Conservation (phyloP, 2,329 filamentous ascomycete genomes). For the Lecanosticta acicola region DNA sequence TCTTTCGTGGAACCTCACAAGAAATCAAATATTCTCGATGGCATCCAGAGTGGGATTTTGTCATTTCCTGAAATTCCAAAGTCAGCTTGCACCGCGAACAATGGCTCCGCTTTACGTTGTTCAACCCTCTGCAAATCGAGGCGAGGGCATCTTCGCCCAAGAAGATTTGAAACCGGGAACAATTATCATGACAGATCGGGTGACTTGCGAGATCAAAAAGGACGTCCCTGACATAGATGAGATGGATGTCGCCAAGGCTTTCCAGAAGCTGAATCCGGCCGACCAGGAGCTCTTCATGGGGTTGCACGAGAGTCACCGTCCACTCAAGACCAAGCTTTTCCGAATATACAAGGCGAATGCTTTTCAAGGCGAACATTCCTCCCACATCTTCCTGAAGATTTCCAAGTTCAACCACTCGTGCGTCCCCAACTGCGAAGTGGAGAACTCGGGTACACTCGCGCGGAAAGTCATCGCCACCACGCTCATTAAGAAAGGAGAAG, state of each 20-base stretch:
- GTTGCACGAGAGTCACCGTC: neutral
- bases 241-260: neutral
- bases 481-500: too few relatives aligned
- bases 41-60: neutral
- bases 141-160: neutral
- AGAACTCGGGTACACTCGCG: too few relatives aligned
- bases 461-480: too few relatives aligned
- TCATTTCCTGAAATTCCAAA: neutral
- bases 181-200: neutral
- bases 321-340: neutral
- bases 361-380: neutral
- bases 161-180: neutral
- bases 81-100: neutral
- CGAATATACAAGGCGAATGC: neutral
- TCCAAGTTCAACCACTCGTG: neutral
- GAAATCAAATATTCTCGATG: neutral
- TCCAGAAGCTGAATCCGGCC: neutral
- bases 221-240: neutral
- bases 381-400: neutral
- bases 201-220: neutral
- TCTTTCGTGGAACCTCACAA: neutral
- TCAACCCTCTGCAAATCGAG: neutral
- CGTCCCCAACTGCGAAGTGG: neutral
- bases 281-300: neutral
- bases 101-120: neutral